phyloP scores from a whole-genome alignment of 2,329 filamentous ascomycete genomes.

The Claviceps spartinae region DNA sequence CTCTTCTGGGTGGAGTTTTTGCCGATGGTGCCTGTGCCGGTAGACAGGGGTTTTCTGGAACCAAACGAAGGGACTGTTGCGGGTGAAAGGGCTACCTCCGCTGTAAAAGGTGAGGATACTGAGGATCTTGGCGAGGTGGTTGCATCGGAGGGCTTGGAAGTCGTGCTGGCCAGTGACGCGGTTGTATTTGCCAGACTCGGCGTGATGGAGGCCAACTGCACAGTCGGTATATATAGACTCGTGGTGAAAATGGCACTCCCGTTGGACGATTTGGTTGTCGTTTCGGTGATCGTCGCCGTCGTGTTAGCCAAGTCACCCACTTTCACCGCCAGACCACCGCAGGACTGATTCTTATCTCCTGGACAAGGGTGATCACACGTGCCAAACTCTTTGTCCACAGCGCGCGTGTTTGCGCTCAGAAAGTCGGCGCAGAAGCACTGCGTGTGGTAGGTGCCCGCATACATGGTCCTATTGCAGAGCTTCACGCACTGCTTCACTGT shows the following conservation, averaged over 20 bases:
- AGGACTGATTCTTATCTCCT: conserved; percentile 25
- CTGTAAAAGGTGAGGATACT: too few species aligned
- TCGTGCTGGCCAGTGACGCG: neutral
- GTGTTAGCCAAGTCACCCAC: conserved; percentile 1
- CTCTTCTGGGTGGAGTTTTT: neutral
- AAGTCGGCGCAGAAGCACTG: conserved; percentile 32
- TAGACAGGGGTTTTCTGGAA: neutral
- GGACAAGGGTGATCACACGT: conserved; percentile 26
- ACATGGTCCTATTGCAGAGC: conserved; percentile 22
- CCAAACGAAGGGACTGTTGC: too few species aligned
- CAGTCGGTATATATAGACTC: neutral
- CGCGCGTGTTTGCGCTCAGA: conserved; percentile 26
- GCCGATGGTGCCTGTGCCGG: neutral
- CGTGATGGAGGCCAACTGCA: neutral
- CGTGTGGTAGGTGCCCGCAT: conserved; percentile 26
- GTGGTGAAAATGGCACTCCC: too few species aligned
- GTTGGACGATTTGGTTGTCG: too few species aligned
- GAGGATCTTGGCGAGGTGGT: neutral
- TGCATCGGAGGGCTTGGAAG: neutral
- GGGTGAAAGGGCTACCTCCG: too few species aligned
- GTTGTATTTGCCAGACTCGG: neutral
- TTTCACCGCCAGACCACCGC: conserved; percentile 24
- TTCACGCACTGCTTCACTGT: conserved; percentile 25
- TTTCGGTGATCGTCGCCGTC: neutral
- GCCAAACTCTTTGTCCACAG: conserved; percentile 11